Evolutionary conservation across 768 basidiomycete species (phyloP), one percentile per base, ranked within the genome.

Genomic region (Collybia sordida): DNA sequence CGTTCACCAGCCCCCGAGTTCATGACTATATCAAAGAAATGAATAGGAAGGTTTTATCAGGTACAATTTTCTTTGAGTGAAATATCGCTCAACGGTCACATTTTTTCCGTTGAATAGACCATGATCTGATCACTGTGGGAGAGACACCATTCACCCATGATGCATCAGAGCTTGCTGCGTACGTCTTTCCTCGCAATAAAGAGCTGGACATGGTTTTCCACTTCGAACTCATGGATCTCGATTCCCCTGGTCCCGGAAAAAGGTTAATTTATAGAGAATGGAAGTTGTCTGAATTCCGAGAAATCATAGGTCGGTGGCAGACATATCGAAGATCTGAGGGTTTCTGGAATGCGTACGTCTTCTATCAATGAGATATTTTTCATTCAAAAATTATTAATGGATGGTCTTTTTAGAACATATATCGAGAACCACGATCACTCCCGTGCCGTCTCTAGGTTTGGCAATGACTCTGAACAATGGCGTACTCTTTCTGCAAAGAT

Each of bases 351-450:
- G 66, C 83, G 77, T 84, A 54, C 54, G 79, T 66, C 27, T 24
- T 42, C 38, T 47, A 45, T 56, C 58, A 44, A n/a, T 60, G 47
- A 52, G 14, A 49, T 24, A 49, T 31, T 56, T 53, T 17, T 35
- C 48, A 49, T 39, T 17, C 43, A 27, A 31, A 17, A 7, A 17
- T 14, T 34, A n/a, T 24, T 3, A 17, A 39, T 47, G n/a, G 34
- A 2, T 25, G 39, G 38, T 39, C 40, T 46, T 47, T 35, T 18
- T 45, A 84, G 83, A n/a, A 64, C 79, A 6, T 86, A 75, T 65
- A 78, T 85, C 37, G 86, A 88, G 65, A 86, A 88, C 62, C 86
- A 88, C 62, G 86, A 89, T 64, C 79, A 82, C 37, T 66, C 80
- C 1, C 73, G 89, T 9, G 73, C 76, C 4, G 80, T 90, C 25